These are phyloP conservation scores for Pythium biforme DNA, from an alignment of 352 stramenopile genomes.

Conservation along the genomic window DNA sequence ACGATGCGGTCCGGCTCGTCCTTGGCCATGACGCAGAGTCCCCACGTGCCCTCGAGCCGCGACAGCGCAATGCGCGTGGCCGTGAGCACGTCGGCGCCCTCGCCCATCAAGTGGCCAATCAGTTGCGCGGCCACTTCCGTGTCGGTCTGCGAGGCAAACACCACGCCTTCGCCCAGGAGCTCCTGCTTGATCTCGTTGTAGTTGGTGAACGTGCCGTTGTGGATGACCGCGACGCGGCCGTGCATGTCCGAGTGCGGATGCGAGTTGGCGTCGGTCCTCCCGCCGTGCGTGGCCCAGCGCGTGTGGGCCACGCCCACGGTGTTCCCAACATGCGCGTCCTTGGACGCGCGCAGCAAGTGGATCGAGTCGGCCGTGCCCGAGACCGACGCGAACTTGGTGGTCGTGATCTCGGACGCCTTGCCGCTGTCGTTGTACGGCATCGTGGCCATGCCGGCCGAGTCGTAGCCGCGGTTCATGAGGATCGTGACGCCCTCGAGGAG, in stretches of 20 bases:
- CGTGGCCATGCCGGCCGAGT: slow-evolving; percentile 96
- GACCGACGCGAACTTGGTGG: slow-evolving; percentile 95
- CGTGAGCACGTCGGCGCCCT: slow-evolving; percentile 77
- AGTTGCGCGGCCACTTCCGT: slow-evolving; percentile 98
- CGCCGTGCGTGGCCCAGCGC: slow-evolving; percentile 98
- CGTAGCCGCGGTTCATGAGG: slow-evolving; percentile 96
- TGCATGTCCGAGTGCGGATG: slow-evolving; percentile 96
- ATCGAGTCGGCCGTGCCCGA: slow-evolving; percentile 92
- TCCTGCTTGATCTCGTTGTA: slow-evolving; percentile 91
- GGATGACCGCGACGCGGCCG: slow-evolving; percentile 93
- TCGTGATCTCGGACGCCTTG: slow-evolving; percentile 55
- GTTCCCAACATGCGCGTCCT: slow-evolving; percentile 79
- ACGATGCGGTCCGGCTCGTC: slow-evolving; percentile 96
- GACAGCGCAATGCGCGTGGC: slow-evolving; percentile 90
- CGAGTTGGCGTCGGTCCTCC: slow-evolving; percentile 98
- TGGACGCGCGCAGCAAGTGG: slow-evolving; percentile 83
- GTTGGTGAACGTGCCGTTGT: slow-evolving; percentile 99
- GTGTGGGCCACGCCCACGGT: slow-evolving; percentile 97
- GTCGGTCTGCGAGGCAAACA: slow-evolving; percentile 96
- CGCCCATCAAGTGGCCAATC: slow-evolving; percentile 91
- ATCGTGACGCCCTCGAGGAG: slow-evolving; percentile 87
- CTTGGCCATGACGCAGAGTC: slow-evolving; percentile 91
- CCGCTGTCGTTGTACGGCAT: slow-evolving; percentile 52
- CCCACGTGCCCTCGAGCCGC: slow-evolving; percentile 95
- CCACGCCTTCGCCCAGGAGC: slow-evolving; percentile 83